Conservation (phyloP, 192 early-diverging fungal species). For the Pilaira anomala region DNA sequence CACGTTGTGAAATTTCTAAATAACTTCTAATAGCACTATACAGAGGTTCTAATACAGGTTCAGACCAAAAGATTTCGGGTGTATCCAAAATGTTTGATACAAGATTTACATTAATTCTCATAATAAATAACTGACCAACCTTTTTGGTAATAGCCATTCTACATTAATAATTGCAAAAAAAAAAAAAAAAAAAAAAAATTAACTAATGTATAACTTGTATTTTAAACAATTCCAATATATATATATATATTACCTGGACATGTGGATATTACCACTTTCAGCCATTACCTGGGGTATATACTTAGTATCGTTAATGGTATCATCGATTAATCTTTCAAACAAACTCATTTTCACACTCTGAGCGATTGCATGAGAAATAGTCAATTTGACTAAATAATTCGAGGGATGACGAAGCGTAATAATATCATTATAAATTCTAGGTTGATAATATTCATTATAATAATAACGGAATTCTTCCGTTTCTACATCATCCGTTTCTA, state of each 20-base stretch:
- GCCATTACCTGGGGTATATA: constrained; percentile 93
- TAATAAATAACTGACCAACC: constrained; percentile 91
- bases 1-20: constrained; percentile 80
- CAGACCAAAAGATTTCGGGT: constrained; percentile 92
- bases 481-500: constrained; percentile 68
- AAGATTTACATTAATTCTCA: constrained; percentile 87
- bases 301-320: constrained; percentile 84
- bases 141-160: constrained; percentile 91
- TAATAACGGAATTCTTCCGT: constrained; percentile 80
- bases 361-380: constrained; percentile 93
- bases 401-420: constrained; percentile 76
- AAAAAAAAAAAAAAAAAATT: too few species aligned
- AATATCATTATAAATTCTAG: constrained; percentile 86
- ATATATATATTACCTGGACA: constrained; percentile 57
- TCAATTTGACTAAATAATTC: constrained; percentile 87
- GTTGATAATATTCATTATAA: constrained; percentile 64
- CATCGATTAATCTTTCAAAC: constrained; percentile 90
- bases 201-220: too few species aligned
- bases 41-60: constrained; percentile 75
- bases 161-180: too few species aligned
- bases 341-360: constrained; percentile 91
- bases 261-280: constrained; percentile 87
- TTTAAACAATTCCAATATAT: not conserved
- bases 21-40: constrained; percentile 80
- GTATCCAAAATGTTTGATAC: constrained; percentile 88